Evolutionary conservation across 2,329 filamentous ascomycete genomes (phyloP).

Genomic region (Trichocomaceae sp.): DNA sequence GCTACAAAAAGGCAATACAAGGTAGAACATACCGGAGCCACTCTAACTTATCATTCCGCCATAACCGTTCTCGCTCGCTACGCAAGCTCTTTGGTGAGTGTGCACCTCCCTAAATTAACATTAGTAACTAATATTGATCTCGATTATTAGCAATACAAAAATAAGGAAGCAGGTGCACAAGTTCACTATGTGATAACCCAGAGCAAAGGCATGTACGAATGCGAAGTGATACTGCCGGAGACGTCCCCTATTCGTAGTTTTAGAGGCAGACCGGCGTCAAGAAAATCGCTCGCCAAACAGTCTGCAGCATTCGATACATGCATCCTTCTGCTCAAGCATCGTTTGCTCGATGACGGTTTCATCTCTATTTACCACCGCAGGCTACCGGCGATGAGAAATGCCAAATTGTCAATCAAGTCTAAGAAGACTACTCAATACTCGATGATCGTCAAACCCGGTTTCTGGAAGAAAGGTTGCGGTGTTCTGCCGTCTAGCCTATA

Average conservation of each 20-base stretch:
- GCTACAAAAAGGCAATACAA: slow-evolving; percentile 49
- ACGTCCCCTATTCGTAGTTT: slow-evolving; percentile 63
- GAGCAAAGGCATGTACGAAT: slow-evolving; percentile 57
- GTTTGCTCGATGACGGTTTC: slow-evolving; percentile 66
- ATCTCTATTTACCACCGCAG: slow-evolving; percentile 65
- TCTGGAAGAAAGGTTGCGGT: slow-evolving; percentile 56
- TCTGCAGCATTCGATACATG: slow-evolving; percentile 85
- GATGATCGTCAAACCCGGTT: slow-evolving; percentile 70
- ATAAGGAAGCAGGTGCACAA: slow-evolving; percentile 41
- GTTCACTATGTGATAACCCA: slow-evolving; percentile 57
- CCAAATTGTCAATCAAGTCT: slow-evolving; percentile 69
- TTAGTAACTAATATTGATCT: slow-evolving; percentile 8
- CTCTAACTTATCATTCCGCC: slow-evolving; percentile 69
- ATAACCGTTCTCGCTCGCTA: slow-evolving; percentile 67
- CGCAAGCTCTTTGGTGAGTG: slow-evolving; percentile 55
- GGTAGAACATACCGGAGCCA: slow-evolving; percentile 64
- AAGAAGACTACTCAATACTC: slow-evolving; percentile 67
- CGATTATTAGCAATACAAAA: slow-evolving; percentile 38
- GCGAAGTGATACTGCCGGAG: slow-evolving; percentile 72
- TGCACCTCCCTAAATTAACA: not conserved
- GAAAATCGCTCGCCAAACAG: slow-evolving; percentile 74
- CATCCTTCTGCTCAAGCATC: slow-evolving; percentile 57
- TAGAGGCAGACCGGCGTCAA: slow-evolving; percentile 56
- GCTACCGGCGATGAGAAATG: slow-evolving; percentile 79
- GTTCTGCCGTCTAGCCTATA: slow-evolving; percentile 50